A percentile compares a stretch with the other conserved stretches of the same genome.
phyloP scores from a whole-genome alignment of 2,329 filamentous ascomycete genomes.

The Macrophomina pseudophaseolina region DNA sequence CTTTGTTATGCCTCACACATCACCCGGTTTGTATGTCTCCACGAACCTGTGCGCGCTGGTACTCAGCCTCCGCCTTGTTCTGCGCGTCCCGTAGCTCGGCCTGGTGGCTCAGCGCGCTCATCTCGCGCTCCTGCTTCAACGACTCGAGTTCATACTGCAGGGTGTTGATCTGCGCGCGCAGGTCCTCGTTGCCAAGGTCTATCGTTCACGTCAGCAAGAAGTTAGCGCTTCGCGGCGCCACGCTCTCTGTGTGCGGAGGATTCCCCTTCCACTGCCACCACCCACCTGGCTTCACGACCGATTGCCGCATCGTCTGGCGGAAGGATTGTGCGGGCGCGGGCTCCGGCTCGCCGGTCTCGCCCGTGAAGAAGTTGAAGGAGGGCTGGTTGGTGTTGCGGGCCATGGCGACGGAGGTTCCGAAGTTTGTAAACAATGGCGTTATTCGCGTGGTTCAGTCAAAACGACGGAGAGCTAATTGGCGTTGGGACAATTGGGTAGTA shows the following conservation, averaged over 20 bases:
- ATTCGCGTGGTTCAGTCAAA: background rate
- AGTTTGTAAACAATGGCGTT: slow-evolving; percentile 20
- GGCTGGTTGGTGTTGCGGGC: slow-evolving; percentile 44
- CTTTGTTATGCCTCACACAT: background rate
- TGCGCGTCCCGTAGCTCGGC: slow-evolving; percentile 83
- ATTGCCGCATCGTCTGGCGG: slow-evolving; percentile 52
- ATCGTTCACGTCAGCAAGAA: slow-evolving; percentile 26
- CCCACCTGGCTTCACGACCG: slow-evolving; percentile 41
- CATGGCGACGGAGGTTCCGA: slow-evolving; percentile 19
- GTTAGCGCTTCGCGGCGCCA: too few relatives aligned
- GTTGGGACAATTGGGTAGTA: background rate
- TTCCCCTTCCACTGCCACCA: background rate
- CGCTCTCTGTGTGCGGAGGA: too few relatives aligned
- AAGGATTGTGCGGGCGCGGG: slow-evolving; percentile 41
- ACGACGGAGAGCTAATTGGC: background rate
- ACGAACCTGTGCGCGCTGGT: slow-evolving; percentile 65
- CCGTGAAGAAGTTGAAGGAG: slow-evolving; percentile 55
- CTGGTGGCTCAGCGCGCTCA: slow-evolving; percentile 77
- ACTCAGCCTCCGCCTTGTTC: slow-evolving; percentile 83
- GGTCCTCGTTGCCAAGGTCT: slow-evolving; percentile 68
- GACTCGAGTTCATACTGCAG: slow-evolving; percentile 87
- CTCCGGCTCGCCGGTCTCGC: slow-evolving; percentile 49
- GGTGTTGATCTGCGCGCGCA: slow-evolving; percentile 88
- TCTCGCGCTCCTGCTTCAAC: slow-evolving; percentile 83
- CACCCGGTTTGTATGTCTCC: background rate